Base-by-base conservation (phyloP, 371 early-diverging fungal species). In the Rhizopus microsporus region DNA sequence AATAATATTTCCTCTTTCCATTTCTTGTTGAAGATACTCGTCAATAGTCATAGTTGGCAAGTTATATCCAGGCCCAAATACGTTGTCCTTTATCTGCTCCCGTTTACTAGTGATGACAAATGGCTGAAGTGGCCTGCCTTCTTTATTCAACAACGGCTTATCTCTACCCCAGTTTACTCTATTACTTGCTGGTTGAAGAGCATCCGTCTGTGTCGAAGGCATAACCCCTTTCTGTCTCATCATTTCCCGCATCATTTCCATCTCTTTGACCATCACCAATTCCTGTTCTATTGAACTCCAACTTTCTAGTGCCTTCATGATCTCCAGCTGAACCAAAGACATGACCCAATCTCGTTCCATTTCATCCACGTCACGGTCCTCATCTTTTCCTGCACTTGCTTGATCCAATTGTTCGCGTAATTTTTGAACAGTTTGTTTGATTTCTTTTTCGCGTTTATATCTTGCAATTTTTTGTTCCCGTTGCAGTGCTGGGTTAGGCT, bases 11-110 rank as follows among this genome's bases (percentile, higher is more conserved):
- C 98, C 98, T 29, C 93, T 84, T 61, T 86, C 88, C 60, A 75
- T 77, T 72, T 98, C 97, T 62, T 86, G 84, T 49, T 92, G 82
- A 51, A 98, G 64, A 59, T 94, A 98, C 72, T 98, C 91, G 46
- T 98, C 99, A 53, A 98, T 88, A 0, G 95, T 81, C 98, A 97
- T 98, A 4, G 98, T 97, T 3, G 99, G 99, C 54, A 98, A 69
- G 34, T 85, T 89, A 71, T 91, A 89, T 1, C 92, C 86, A 0
- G 93, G 94, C 7, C 92, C 63, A 71, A 98, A 98, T 7, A 97
- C 97, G 29, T 84, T 80, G 39, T 92, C 78, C 59, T 74, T 81
- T 42, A 95, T 62, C 44, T 84, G 83, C 56, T 88, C 80, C 10
- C 93, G 82, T 57, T 90, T 74, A 57, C 80, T 91, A 3, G 92